These are phyloP conservation scores for Vigna nakashimae DNA, from an alignment of 306 rosid genomes.

Conservation along the genomic window DNA sequence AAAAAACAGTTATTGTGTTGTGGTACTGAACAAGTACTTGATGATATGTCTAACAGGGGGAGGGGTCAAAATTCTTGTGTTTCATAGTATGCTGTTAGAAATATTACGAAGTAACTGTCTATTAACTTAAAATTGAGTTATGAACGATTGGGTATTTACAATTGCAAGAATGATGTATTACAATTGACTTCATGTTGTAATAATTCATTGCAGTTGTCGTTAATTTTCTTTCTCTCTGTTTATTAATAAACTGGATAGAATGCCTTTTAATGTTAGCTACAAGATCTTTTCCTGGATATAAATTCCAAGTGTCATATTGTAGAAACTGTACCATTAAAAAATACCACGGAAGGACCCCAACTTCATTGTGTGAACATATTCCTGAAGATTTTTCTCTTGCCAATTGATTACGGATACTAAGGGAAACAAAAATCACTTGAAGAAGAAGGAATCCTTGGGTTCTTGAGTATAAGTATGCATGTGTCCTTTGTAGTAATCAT, in stretches of 20 bases:
- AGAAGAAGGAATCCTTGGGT: conserved; percentile 16
- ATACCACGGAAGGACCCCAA: neutral
- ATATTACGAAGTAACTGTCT: neutral
- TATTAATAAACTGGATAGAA: neutral
- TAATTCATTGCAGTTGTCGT: neutral
- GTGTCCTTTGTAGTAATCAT: conserved; percentile 9
- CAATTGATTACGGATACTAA: neutral
- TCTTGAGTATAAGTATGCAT: neutral
- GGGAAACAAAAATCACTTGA: neutral
- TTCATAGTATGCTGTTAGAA: neutral
- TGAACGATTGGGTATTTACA: neutral
- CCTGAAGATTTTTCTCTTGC: neutral
- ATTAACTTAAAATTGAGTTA: neutral
- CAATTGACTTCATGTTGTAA: conserved; percentile 2
- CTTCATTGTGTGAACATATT: neutral
- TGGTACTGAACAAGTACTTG: neutral
- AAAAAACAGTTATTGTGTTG: too few relatives aligned
- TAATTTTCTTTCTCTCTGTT: neutral
- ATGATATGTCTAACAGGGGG: neutral
- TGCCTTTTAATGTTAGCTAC: neutral
- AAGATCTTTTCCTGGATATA: conserved; percentile 10
- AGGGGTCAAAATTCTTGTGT: neutral
- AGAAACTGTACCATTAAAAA: neutral
- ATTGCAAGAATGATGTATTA: neutral
- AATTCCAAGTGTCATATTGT: conserved; percentile 11